phyloP scores from a whole-genome alignment of 768 basidiomycete species.

The Mrakia blollopis region DNA sequence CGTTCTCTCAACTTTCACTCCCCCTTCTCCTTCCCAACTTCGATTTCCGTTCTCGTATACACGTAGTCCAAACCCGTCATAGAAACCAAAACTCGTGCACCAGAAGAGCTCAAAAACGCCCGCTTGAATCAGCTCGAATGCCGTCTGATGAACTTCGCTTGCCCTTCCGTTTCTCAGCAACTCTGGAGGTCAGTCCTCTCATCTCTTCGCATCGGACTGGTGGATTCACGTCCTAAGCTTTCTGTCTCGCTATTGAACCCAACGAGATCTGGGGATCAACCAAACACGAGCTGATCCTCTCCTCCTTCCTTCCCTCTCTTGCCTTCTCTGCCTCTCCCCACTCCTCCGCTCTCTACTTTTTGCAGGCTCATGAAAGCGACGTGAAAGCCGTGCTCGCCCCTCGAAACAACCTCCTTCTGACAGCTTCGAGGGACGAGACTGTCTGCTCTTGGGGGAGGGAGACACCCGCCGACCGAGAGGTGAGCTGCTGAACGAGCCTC shows the following conservation, averaged over 20 bases:
- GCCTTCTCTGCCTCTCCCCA: too few relatives aligned
- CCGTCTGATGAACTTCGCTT: background rate
- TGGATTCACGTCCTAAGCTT: too few relatives aligned
- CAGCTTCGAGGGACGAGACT: conserved; percentile 29
- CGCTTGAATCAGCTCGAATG: background rate
- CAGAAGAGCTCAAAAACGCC: too few relatives aligned
- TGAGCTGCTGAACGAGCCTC: background rate
- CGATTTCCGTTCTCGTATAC: too few relatives aligned
- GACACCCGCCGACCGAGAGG: conserved; percentile 16
- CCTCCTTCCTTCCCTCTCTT: conserved; percentile 1
- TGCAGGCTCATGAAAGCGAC: conserved; percentile 29
- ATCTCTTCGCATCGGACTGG: too few relatives aligned
- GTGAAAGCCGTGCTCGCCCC: conserved; percentile 26
- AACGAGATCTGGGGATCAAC: too few relatives aligned
- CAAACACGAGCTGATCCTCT: too few relatives aligned
- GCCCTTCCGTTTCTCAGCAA: conserved; percentile 6
- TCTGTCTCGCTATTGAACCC: too few relatives aligned
- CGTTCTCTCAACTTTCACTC: too few relatives aligned
- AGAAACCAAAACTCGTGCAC: too few relatives aligned
- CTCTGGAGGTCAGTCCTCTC: background rate
- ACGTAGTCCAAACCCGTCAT: too few relatives aligned
- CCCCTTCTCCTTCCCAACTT: background rate
- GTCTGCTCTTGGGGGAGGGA: conserved; percentile 27
- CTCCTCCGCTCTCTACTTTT: background rate
- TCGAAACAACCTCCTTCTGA: conserved; percentile 24